Evolutionary conservation across 306 rosid species (phyloP).

Genomic region (Vicia faba): DNA sequence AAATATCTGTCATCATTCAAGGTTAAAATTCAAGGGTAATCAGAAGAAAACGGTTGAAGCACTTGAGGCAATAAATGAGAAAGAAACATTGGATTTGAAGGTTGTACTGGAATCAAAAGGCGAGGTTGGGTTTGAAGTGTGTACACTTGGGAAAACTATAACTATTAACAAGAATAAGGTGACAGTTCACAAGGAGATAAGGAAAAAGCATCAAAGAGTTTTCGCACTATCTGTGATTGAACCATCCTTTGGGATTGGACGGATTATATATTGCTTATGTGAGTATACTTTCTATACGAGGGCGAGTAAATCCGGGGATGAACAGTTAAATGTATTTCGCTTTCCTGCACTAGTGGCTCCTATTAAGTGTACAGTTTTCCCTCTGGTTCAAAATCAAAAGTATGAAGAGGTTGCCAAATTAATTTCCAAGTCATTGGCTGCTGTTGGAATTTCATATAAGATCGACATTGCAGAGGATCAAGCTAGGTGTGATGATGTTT

Average conservation of each 20-base stretch:
- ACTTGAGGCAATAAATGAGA: slow-evolving; percentile 92
- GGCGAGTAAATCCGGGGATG: too few species aligned
- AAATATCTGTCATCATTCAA: too few species aligned
- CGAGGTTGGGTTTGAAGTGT: slow-evolving; percentile 74
- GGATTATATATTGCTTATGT: slow-evolving; percentile 91
- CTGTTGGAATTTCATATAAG: too few species aligned
- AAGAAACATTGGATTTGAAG: slow-evolving; percentile 83
- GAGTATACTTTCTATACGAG: too few species aligned
- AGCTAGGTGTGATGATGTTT: too few species aligned
- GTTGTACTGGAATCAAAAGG: slow-evolving; percentile 68
- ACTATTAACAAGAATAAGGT: slow-evolving; percentile 71
- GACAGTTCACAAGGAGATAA: slow-evolving; percentile 75
- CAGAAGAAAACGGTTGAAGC: slow-evolving; percentile 86
- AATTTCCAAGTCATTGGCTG: too few species aligned
- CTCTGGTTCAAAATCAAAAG: too few species aligned
- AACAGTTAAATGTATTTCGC: too few species aligned
- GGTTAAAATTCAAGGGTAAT: slow-evolving; percentile 79
- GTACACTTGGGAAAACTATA: slow-evolving; percentile 68
- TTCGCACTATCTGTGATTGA: slow-evolving; percentile 97
- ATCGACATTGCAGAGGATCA: too few species aligned
- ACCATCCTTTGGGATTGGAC: slow-evolving; percentile 95
- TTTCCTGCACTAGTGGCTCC: too few species aligned
- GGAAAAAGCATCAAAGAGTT: slow-evolving; percentile 85
- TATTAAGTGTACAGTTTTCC: too few species aligned
- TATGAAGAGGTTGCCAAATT: too few species aligned